Conservation (phyloP, 768 basidiomycete species). For the Rubroboletus satanas region DNA sequence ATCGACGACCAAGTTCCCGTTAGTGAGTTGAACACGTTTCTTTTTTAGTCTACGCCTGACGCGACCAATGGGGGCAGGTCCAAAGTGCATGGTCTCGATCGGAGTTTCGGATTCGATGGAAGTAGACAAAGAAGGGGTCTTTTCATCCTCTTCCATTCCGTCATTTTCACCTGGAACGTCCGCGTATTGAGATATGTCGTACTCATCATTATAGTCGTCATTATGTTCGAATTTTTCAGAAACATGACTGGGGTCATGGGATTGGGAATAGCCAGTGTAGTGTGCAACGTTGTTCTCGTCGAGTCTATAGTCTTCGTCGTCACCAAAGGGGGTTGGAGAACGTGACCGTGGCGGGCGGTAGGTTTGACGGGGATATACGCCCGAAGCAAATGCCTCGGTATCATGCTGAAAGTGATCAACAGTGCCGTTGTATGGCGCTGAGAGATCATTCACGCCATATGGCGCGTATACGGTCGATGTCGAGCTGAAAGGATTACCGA, state of each 20-base stretch:
- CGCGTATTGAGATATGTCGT: constrained; percentile 33
- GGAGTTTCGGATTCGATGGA: constrained; percentile 49
- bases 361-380: constrained; percentile 46
- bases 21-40: constrained; percentile 78
- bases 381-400: constrained; percentile 67
- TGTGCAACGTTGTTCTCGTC: constrained; percentile 54
- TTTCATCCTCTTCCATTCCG: constrained; percentile 22
- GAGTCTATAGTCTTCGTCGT: constrained; percentile 68
- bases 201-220: constrained; percentile 16
- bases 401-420: constrained; percentile 63
- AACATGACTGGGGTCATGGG: constrained; percentile 6
- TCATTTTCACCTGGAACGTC: constrained; percentile 20
- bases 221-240: constrained; percentile 24
- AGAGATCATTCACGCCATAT: constrained; percentile 23
- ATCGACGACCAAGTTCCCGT: constrained; percentile 86
- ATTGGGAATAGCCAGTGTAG: constrained; percentile 42
- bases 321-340: constrained; percentile 71
- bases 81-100: constrained; percentile 75
- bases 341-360: constrained; percentile 59
- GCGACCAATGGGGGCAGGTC: constrained; percentile 82
- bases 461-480: constrained; percentile 6
- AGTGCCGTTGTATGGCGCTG: constrained; percentile 31
- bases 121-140: constrained; percentile 22
- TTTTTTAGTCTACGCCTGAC: constrained; percentile 71
- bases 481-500: constrained; percentile 26